A percentile compares a stretch with the other conserved stretches of the same genome.
Conservation (phyloP, 257 asterid species). For the Plectranthus barbatus region DNA sequence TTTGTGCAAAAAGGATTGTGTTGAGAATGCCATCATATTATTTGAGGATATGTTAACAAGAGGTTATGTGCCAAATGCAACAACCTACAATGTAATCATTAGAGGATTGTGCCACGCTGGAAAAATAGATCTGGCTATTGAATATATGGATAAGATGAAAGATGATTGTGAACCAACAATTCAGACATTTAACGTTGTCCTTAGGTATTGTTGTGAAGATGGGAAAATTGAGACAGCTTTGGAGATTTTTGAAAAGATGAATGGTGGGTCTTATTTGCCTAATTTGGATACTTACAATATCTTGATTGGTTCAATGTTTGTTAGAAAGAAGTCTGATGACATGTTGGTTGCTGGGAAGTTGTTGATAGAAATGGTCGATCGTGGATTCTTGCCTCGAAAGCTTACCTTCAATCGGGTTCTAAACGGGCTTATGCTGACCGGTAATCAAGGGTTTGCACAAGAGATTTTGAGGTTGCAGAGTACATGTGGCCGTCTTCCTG, state of each 20-base stretch:
- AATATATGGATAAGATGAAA: slow-evolving; percentile 55
- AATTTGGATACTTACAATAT: slow-evolving; percentile 82
- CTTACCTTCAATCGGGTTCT: slow-evolving; percentile 72
- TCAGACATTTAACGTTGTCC: slow-evolving; percentile 71
- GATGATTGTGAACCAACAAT: slow-evolving; percentile 62
- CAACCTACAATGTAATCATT: slow-evolving; percentile 60
- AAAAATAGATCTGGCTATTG: slow-evolving; percentile 56
- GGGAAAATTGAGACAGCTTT: slow-evolving; percentile 79
- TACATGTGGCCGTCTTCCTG: slow-evolving; percentile 50
- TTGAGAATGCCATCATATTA: slow-evolving; percentile 59
- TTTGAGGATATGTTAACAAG: slow-evolving; percentile 72
- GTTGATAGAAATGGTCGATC: slow-evolving; percentile 77
- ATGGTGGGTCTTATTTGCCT: slow-evolving; percentile 54
- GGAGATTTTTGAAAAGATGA: slow-evolving; percentile 63
- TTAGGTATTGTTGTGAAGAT: slow-evolving; percentile 69
- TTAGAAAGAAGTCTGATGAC: slow-evolving; percentile 67
- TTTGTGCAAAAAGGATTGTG: slow-evolving; percentile 73
- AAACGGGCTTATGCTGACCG: slow-evolving; percentile 84
- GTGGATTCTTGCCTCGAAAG: slow-evolving; percentile 71
- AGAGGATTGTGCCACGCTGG: slow-evolving; percentile 80
- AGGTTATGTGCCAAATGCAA: slow-evolving; percentile 71
- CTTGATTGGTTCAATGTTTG: slow-evolving; percentile 78
- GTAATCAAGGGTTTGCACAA: slow-evolving; percentile 74
- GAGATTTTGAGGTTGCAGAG: slow-evolving; percentile 63
- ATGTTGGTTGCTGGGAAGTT: slow-evolving; percentile 71